phyloP scores from a whole-genome alignment of 306 rosid species.

The Delonix regia region DNA sequence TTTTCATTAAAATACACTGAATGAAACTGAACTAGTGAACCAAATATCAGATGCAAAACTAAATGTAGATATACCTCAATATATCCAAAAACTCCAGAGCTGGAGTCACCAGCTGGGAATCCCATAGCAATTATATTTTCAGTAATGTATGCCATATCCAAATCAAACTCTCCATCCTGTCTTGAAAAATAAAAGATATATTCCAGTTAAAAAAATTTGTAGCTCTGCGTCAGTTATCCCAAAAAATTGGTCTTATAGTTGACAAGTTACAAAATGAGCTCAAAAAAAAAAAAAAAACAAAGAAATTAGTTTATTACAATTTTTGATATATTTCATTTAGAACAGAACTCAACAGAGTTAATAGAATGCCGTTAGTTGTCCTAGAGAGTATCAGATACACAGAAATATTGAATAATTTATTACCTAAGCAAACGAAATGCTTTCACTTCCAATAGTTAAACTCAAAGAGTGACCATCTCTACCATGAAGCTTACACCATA shows the following conservation, averaged over 20 bases:
- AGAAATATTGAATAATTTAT: not conserved
- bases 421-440: slow-evolving; percentile 6
- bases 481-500: slow-evolving; percentile 1
- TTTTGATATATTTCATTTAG: not conserved
- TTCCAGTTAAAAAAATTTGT: slow-evolving; percentile 10
- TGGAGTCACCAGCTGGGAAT: slow-evolving; percentile 89
- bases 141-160: slow-evolving; percentile 88
- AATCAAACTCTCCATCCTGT: slow-evolving; percentile 91
- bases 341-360: slow-evolving; percentile 22
- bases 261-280: not conserved
- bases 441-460: slow-evolving; percentile 19
- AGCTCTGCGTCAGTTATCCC: slow-evolving; percentile 23
- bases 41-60: slow-evolving; percentile 35
- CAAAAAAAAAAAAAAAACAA: not conserved
- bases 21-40: slow-evolving; percentile 23
- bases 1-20: slow-evolving; percentile 40
- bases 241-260: not conserved
- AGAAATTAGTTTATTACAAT: not conserved
- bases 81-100: slow-evolving; percentile 89
- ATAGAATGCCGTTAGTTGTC: slow-evolving; percentile 27
- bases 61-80: slow-evolving; percentile 64
- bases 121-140: slow-evolving; percentile 96
- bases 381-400: slow-evolving; percentile 4
- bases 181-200: slow-evolving; percentile 23
- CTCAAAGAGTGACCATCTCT: slow-evolving; percentile 22